Evolutionary conservation across 148 eudicot species (phyloP).

Genomic region (Rhododendron griersonianum): DNA sequence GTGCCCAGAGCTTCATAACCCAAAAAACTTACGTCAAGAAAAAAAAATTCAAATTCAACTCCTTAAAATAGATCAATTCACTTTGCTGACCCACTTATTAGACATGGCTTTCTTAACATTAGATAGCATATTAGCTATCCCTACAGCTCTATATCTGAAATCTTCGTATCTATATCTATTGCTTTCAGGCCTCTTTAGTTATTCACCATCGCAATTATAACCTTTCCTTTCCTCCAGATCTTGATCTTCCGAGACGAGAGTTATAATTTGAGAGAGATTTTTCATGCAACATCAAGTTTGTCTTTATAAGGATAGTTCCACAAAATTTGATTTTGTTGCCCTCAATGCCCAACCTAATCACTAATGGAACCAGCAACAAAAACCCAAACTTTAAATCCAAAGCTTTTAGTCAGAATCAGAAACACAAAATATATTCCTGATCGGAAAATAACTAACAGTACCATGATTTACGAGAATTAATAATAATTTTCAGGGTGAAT

Average conservation of each 20-base stretch:
- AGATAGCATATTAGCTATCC: background rate
- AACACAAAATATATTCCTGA: background rate
- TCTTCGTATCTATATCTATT: background rate
- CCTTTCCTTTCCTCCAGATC: background rate
- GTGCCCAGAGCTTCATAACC: conserved; percentile 44
- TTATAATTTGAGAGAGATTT: background rate
- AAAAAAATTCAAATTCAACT: background rate
- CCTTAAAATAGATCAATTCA: conserved; percentile 12
- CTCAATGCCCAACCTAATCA: background rate
- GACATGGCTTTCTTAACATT: background rate
- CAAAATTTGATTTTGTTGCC: background rate
- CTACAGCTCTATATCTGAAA: background rate
- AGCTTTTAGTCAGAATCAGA: background rate
- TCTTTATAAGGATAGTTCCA: background rate
- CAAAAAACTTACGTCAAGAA: background rate
- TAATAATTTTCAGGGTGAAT: background rate
- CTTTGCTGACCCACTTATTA: background rate
- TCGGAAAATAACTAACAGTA: background rate
- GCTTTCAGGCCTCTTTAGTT: background rate
- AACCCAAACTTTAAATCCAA: background rate
- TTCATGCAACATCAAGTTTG: background rate
- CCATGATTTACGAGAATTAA: background rate
- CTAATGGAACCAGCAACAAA: background rate
- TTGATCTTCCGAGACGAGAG: background rate
- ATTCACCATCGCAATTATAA: background rate